These are phyloP conservation scores for Penicillium fuscoglaucum DNA, from an alignment of 2,329 filamentous ascomycete genomes.

Conservation along the genomic window DNA sequence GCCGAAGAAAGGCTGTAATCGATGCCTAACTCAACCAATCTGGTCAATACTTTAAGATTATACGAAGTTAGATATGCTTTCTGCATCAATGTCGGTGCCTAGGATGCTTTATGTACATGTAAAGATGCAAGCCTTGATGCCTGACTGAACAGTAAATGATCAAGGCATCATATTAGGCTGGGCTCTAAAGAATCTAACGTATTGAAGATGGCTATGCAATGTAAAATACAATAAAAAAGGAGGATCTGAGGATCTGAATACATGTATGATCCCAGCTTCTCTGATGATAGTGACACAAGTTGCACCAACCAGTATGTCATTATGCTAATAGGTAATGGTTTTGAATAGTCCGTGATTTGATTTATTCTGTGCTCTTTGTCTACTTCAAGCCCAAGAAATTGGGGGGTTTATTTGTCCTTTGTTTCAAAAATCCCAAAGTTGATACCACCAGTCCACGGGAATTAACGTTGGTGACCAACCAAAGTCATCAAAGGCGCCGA, in stretches of 20 bases:
- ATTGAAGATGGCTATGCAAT: background rate
- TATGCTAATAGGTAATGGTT: background rate
- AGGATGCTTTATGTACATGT: background rate
- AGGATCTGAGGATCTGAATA: background rate
- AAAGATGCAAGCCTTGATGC: constrained; percentile 7
- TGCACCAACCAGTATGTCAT: background rate
- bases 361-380: background rate
- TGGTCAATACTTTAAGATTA: background rate
- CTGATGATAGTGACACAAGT: background rate
- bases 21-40: background rate
- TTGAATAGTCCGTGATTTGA: background rate
- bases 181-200: background rate
- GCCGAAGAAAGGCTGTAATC: background rate
- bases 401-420: background rate
- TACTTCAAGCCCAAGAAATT: background rate
- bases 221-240: background rate
- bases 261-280: background rate
- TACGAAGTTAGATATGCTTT: background rate
- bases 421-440: background rate
- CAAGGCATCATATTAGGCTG: background rate
- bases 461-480: constrained; percentile 17
- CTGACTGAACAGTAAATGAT: constrained; percentile 1
- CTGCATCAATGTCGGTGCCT: background rate
- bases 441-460: background rate
- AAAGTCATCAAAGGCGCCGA: constrained; percentile 22